Conservation (phyloP, 192 early-diverging fungal genomes). For the Chytriomyces confervae region DNA sequence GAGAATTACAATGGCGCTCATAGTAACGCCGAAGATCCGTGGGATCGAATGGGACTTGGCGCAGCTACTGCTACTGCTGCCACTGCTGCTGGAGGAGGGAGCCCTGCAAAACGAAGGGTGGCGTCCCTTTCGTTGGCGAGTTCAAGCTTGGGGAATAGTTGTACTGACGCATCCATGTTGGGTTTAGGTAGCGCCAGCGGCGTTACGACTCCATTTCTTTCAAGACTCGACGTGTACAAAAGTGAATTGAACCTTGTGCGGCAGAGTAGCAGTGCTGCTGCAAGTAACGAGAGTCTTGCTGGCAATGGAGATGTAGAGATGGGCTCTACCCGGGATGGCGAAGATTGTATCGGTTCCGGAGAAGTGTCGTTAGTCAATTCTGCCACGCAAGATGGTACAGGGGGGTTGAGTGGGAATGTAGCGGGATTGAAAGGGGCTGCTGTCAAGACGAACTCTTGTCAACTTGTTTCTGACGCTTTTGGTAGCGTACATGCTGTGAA, state of each 20-base stretch:
- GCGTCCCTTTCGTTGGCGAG: conserved; percentile 27
- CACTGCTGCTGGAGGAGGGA: neutral
- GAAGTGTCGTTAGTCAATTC: too few species aligned
- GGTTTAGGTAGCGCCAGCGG: neutral
- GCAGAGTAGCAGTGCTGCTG: neutral
- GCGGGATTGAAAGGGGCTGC: too few species aligned
- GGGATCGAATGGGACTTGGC: conserved; percentile 48
- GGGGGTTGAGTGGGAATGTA: too few species aligned
- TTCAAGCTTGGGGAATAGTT: neutral
- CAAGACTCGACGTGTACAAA: conserved; percentile 23
- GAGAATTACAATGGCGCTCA: conserved; percentile 54
- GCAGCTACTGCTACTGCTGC: conserved; percentile 36
- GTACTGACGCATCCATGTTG: neutral
- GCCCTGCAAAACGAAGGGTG: conserved; percentile 12
- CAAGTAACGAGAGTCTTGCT: neutral
- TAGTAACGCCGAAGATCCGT: conserved; percentile 37
- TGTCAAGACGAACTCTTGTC: too few species aligned
- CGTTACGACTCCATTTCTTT: neutral
- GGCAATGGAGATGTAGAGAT: neutral
- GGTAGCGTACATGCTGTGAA: neutral
- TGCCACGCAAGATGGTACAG: too few species aligned
- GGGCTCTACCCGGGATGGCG: neutral
- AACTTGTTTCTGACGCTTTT: too few species aligned
- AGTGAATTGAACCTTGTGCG: conserved; percentile 17
- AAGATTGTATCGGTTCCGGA: neutral